These are phyloP conservation scores for Tillandsia fasciculata DNA, from an alignment of 176 grass and related monocot genomes.

Conservation along the genomic window DNA sequence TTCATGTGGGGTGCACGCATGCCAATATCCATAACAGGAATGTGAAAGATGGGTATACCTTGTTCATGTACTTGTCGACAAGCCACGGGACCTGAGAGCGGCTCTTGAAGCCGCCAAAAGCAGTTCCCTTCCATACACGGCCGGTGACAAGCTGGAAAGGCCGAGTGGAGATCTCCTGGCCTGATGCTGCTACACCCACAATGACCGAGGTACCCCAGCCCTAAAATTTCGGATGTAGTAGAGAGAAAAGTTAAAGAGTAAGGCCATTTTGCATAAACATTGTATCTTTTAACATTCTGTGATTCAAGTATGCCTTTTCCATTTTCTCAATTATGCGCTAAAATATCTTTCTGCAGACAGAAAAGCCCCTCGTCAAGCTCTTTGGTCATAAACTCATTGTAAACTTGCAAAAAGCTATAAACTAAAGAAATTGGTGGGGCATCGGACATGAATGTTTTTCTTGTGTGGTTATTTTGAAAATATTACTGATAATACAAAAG, in stretches of 20 bases:
- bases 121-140: conserved; percentile 96
- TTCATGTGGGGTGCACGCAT: not conserved
- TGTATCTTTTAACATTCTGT: not conserved
- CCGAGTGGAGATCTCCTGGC: conserved; percentile 78
- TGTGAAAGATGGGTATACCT: conserved; percentile 37
- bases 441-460: too few species aligned
- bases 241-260: not conserved
- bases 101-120: conserved; percentile 95
- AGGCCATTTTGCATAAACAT: not conserved
- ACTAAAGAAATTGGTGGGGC: too few species aligned
- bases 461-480: too few species aligned
- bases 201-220: conserved; percentile 93
- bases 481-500: too few species aligned
- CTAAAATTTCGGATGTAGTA: conserved; percentile 20
- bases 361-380: too few species aligned
- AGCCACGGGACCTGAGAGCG: conserved; percentile 92
- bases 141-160: conserved; percentile 95
- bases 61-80: conserved; percentile 95
- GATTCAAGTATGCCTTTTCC: not conserved
- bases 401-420: too few species aligned
- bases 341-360: not conserved
- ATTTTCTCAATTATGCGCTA: not conserved
- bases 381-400: too few species aligned
- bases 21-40: not conserved
- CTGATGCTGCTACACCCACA: conserved; percentile 87